phyloP scores from a whole-genome alignment of 2,329 filamentous ascomycete genomes.

The Allantophomopsis cytisporea region DNA sequence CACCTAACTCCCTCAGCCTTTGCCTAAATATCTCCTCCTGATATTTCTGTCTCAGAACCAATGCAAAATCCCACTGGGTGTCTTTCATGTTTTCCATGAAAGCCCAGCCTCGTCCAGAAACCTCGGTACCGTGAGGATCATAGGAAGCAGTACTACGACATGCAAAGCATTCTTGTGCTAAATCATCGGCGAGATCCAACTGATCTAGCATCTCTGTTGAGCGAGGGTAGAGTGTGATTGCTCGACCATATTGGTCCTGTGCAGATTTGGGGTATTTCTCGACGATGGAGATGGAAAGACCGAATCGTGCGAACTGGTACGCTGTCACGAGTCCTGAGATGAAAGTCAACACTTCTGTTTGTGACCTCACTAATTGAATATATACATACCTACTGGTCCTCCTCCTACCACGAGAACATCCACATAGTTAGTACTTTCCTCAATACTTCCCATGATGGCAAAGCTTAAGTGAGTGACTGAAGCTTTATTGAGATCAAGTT shows the following conservation, averaged over 20 bases:
- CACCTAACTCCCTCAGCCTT: constrained; percentile 16
- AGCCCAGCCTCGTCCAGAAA: constrained; percentile 30
- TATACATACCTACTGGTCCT: constrained; percentile 25
- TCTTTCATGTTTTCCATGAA: constrained; percentile 39
- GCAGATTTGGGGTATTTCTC: constrained; percentile 32
- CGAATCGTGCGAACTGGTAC: constrained; percentile 28
- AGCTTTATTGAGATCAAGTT: too few species aligned
- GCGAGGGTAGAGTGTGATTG: constrained; percentile 37
- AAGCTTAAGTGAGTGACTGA: not conserved
- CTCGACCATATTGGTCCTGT: constrained; percentile 37
- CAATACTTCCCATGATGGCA: constrained; percentile 7
- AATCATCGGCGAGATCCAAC: constrained; percentile 30
- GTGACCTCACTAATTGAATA: constrained; percentile 4
- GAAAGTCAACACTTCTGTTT: not conserved
- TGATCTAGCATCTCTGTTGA: constrained; percentile 37
- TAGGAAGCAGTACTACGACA: constrained; percentile 34
- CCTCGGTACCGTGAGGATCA: constrained; percentile 27
- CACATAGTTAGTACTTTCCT: constrained; percentile 9
- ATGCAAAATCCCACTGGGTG: constrained; percentile 33
- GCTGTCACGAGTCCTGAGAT: constrained; percentile 22
- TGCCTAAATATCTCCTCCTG: constrained; percentile 37
- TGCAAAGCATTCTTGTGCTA: constrained; percentile 37
- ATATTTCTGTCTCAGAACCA: constrained; percentile 41
- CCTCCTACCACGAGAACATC: constrained; percentile 27
- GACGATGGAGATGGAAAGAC: constrained; percentile 28